phyloP scores from a whole-genome alignment of 2,329 filamentous ascomycete species.

The Trichoderma afroharzianum region DNA sequence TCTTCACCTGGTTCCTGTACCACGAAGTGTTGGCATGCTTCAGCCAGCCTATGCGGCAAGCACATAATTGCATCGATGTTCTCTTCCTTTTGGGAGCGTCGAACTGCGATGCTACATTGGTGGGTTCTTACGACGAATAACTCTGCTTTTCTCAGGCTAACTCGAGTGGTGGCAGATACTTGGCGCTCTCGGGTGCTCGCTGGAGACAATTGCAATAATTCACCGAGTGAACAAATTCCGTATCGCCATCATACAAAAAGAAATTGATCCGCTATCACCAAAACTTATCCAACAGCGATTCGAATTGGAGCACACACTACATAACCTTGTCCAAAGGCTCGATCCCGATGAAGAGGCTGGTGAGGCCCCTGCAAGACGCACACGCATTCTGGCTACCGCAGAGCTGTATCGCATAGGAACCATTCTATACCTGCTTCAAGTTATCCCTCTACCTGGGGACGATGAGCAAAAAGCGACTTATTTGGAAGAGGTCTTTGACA shows the following conservation, averaged over 20 bases:
- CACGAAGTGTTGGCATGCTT: constrained; percentile 45
- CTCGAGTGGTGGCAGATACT: constrained; percentile 36
- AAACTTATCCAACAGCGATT: constrained; percentile 23
- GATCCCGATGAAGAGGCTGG: constrained; percentile 18
- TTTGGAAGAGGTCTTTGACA: constrained; percentile 34
- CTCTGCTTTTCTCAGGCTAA: background rate
- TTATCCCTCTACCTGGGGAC: constrained; percentile 23
- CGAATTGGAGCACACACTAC: constrained; percentile 15
- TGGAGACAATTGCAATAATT: constrained; percentile 43
- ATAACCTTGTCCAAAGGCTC: constrained; percentile 17
- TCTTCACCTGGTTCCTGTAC: constrained; percentile 46
- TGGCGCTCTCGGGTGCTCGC: constrained; percentile 45
- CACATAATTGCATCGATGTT: constrained; percentile 11
- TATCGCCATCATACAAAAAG: constrained; percentile 7
- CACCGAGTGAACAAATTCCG: constrained; percentile 40
- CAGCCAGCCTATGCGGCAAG: constrained; percentile 31
- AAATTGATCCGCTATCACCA: background rate
- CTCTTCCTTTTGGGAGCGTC: constrained; percentile 13
- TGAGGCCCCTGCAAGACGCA: constrained; percentile 27
- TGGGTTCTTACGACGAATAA: background rate
- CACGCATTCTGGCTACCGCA: constrained; percentile 40
- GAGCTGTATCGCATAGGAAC: constrained; percentile 50
- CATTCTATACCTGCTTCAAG: constrained; percentile 42
- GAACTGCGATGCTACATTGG: constrained; percentile 13
- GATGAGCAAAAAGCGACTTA: constrained; percentile 21